These are phyloP conservation scores for Kuraishia piskuri DNA, from an alignment of 805 yeast species.

Conservation along the genomic window DNA sequence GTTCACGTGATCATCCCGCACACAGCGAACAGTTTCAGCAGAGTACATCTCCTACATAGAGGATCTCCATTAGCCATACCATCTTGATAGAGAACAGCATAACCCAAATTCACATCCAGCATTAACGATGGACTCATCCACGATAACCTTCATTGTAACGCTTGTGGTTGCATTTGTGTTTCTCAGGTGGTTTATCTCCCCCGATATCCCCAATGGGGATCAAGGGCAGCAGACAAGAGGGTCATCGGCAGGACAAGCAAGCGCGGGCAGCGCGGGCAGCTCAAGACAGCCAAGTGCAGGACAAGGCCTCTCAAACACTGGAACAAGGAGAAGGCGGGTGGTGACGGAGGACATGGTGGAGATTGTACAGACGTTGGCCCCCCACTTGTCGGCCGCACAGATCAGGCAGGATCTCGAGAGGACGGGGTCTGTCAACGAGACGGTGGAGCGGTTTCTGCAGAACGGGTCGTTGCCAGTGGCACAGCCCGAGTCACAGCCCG, in stretches of 20 bases:
- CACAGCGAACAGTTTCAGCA: too few relatives aligned
- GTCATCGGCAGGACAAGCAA: neutral
- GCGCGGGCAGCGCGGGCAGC: neutral
- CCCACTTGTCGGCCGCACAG: slow-evolving; percentile 58
- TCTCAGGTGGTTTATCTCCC: slow-evolving; percentile 57
- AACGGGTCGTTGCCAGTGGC: slow-evolving; percentile 55
- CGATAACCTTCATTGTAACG: slow-evolving; percentile 38
- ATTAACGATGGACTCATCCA: slow-evolving; percentile 56
- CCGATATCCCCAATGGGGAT: slow-evolving; percentile 35
- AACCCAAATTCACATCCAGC: too few relatives aligned
- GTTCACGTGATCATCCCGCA: too few relatives aligned
- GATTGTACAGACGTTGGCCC: slow-evolving; percentile 77
- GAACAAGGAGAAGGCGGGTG: slow-evolving; percentile 22
- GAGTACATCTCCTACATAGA: too few relatives aligned
- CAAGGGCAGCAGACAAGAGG: neutral
- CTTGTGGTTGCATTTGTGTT: slow-evolving; percentile 47
- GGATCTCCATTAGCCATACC: neutral
- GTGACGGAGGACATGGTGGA: slow-evolving; percentile 73
- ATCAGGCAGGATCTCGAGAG: slow-evolving; percentile 65
- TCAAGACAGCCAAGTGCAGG: too few relatives aligned
- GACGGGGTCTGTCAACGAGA: slow-evolving; percentile 62
- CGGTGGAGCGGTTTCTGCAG: slow-evolving; percentile 64
- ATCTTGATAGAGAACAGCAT: neutral
- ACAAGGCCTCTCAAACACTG: slow-evolving; percentile 5
- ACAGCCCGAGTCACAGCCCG: slow-evolving; percentile 25